phyloP scores from a whole-genome alignment of 2,329 filamentous ascomycete species.

The Pseudophaeomoniella oleicola region DNA sequence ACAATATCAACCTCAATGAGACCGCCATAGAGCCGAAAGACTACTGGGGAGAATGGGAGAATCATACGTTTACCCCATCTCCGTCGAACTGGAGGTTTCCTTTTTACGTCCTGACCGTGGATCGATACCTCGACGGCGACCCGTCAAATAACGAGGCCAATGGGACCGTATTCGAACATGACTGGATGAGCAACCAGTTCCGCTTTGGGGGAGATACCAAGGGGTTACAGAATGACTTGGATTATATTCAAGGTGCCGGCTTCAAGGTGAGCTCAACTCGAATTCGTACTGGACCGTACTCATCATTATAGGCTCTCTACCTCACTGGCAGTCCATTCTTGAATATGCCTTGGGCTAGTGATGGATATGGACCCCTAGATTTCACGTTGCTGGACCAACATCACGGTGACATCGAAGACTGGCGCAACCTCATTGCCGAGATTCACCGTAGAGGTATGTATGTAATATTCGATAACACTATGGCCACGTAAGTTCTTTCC shows the following conservation, averaged over 20 bases:
- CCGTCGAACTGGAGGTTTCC: conserved; percentile 40
- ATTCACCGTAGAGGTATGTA: conserved; percentile 40
- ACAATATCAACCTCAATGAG: conserved; percentile 37
- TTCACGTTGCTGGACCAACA: conserved; percentile 39
- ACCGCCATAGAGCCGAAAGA: conserved; percentile 30
- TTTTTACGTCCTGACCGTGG: conserved; percentile 39
- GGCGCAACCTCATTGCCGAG: conserved; percentile 32
- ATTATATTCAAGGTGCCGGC: conserved; percentile 39
- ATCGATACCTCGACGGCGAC: conserved; percentile 39
- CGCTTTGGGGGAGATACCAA: conserved; percentile 36
- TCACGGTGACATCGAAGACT: conserved; percentile 34
- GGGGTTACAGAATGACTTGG: conserved; percentile 34
- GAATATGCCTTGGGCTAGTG: conserved; percentile 38
- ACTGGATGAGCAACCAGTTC: conserved; percentile 35
- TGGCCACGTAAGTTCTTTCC: conserved; percentile 28
- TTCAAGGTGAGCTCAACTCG: conserved; percentile 22
- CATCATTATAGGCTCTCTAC: conserved; percentile 25
- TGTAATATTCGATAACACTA: conserved; percentile 40
- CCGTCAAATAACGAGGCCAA: conserved; percentile 39
- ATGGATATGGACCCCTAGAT: conserved; percentile 35
- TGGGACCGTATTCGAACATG: conserved; percentile 35
- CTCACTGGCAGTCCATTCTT: conserved; percentile 38
- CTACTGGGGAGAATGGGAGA: conserved; percentile 31
- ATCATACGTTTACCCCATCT: conserved; percentile 27
- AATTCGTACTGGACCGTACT: neutral